These are phyloP conservation scores for Mucuna pruriens DNA, from an alignment of 306 rosid species.

Conservation along the genomic window DNA sequence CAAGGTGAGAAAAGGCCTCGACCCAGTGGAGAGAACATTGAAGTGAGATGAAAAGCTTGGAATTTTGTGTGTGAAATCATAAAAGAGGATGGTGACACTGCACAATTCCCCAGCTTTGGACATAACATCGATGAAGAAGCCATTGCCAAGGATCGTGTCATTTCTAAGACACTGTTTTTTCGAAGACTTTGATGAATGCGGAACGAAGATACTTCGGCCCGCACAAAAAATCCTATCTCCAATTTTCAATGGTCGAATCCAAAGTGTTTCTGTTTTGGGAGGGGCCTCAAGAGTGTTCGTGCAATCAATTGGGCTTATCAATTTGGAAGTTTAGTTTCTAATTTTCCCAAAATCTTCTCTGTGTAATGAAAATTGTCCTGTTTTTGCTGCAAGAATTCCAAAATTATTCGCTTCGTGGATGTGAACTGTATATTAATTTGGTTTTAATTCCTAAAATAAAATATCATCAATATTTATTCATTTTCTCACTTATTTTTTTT, in stretches of 20 bases:
- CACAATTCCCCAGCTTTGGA: constrained; percentile 45
- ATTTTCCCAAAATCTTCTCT: background rate
- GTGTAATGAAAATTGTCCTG: background rate
- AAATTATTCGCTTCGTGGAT: background rate
- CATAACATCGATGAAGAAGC: constrained; percentile 61
- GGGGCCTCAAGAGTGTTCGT: too few species aligned
- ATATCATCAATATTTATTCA: background rate
- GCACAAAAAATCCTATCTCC: constrained; percentile 21
- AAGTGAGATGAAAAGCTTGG: constrained; percentile 48
- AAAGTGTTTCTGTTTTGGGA: background rate
- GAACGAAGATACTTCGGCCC: background rate
- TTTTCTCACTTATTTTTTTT: background rate
- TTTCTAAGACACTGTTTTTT: constrained; percentile 9
- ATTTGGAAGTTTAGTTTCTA: background rate
- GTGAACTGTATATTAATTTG: too few species aligned
- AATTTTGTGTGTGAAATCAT: constrained; percentile 35
- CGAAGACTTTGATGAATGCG: background rate
- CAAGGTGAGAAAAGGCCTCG: constrained; percentile 68
- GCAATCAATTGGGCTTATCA: background rate
- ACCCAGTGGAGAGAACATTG: constrained; percentile 56
- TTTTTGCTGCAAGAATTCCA: background rate
- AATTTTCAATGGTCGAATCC: background rate
- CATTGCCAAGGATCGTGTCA: constrained; percentile 58
- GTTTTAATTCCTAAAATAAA: background rate
- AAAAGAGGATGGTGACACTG: constrained; percentile 37